These are phyloP conservation scores for Aspergillus udagawae DNA, from an alignment of 2,329 filamentous ascomycete genomes.

Conservation along the genomic window DNA sequence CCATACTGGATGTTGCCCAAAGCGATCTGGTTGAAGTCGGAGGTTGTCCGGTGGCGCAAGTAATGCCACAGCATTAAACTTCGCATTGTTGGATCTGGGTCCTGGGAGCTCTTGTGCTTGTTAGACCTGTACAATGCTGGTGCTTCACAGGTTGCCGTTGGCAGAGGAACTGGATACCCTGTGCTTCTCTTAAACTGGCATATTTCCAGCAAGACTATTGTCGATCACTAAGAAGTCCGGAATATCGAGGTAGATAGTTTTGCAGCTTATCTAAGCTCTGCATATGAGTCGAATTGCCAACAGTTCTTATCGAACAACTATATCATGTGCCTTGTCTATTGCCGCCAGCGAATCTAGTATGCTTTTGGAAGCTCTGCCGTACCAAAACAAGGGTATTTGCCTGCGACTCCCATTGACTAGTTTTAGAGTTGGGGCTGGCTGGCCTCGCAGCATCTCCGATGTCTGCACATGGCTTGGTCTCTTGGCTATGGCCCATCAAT, in stretches of 20 bases:
- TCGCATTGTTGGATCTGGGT: background rate
- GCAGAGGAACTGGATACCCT: background rate
- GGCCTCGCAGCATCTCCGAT: background rate
- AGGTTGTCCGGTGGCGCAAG: background rate
- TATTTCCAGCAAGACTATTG: background rate
- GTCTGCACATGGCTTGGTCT: background rate
- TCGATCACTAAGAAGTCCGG: no score
- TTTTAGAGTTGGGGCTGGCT: background rate
- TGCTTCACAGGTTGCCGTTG: background rate
- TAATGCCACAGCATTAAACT: background rate
- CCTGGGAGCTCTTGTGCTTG: background rate
- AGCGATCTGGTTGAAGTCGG: background rate
- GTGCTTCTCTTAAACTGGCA: background rate
- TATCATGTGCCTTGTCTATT: background rate
- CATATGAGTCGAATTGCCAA: no score
- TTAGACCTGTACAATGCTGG: background rate
- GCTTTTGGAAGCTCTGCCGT: background rate
- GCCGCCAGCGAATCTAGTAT: background rate
- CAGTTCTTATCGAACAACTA: background rate
- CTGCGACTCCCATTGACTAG: background rate
- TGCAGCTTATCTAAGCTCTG: background rate
- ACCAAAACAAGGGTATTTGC: background rate
- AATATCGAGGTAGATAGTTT: background rate
- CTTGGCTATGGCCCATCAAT: background rate
- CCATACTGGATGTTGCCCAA: background rate